Percentiles rank a stretch among this genome's conserved stretches.
phyloP scores from a whole-genome alignment of 495 filamentous ascomycete species.

The Mytilinidion resinicola region DNA sequence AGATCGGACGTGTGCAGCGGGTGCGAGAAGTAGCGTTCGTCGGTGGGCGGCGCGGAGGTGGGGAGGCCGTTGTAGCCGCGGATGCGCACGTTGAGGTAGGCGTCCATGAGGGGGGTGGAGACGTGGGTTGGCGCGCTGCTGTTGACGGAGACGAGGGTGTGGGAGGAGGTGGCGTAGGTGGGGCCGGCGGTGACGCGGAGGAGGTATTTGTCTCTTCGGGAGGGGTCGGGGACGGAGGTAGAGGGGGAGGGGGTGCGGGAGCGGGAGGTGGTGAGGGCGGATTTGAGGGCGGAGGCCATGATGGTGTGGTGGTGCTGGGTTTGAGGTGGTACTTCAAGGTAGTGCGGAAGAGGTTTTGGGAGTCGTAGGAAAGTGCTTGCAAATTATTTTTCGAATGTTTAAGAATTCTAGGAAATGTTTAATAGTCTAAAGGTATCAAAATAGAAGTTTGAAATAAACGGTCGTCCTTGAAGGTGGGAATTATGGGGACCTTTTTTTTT shows the following conservation, averaged over 20 bases:
- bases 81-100: conserved; percentile 64
- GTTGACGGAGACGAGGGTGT: conserved; percentile 70
- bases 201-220: conserved; percentile 50
- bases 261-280: neutral
- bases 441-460: too few species aligned
- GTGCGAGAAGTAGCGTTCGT: conserved; percentile 62
- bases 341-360: too few species aligned
- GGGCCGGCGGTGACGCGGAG: conserved; percentile 70
- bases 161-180: conserved; percentile 58
- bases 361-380: too few species aligned
- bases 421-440: too few species aligned
- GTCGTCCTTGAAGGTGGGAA: too few species aligned
- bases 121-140: conserved; percentile 49
- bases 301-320: neutral
- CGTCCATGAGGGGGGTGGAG: conserved; percentile 51
- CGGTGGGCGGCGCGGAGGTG: conserved; percentile 37
- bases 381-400: too few species aligned
- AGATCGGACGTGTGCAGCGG: conserved; percentile 64
- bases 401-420: too few species aligned
- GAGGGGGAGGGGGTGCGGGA: neutral
- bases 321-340: too few species aligned
- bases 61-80: conserved; percentile 47
- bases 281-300: neutral
- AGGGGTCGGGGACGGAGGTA: conserved; percentile 10
- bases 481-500: too few species aligned